Evolutionary conservation across 1,284 basidiomycete species (phyloP), one percentile per base, ranked within the genome.

Genomic region (Leucoagaricus sp.): DNA sequence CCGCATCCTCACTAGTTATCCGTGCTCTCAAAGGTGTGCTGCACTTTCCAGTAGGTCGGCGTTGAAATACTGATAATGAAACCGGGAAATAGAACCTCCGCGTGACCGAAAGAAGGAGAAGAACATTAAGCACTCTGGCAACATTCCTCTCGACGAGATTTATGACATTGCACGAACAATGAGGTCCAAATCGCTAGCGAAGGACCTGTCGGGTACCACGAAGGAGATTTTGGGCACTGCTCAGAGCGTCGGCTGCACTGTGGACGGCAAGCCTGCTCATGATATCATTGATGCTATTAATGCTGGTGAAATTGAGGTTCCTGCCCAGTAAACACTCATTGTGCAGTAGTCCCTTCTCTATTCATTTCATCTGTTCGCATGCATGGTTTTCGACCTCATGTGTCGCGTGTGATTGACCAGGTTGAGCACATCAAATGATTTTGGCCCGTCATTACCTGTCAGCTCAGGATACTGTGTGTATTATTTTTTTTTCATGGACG

Each of bases 51-150:
- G 23, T 38, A 21, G 15, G 52, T 50, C 8, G 25, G 5, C 26
- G 15, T 34, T 19, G n/a, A 26, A 15, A 36, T 40, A 15, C 26
- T 45, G 31, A 15, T 36, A 0, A 21, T 36, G 49, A 26, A 49
- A 17, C 21, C 19, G 47, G 23, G 49, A 40, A 60, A n/a, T 72
- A 95, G 96, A 99, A 84, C 96, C 96, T 65, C 94, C 94, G 69
- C 94, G 96, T 74, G 96, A 99, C 83, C 90, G 97, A 69, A 99
- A 99, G 82, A 99, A 99, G 88, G 95, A 98, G 86, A 99, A 99
- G 86, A 99, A 99, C 86, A 96, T 98, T 81, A 96, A 95, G 77
- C 97, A 99, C 86, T 79, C 80, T 61, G 97, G 97, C 63, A 99
- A 98, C 83, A 85, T 99, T 66, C 73, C 95, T 58, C 83, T 99